Base-by-base conservation (phyloP, 805 yeast genomes). In the Sporopachydermia quercuum region DNA sequence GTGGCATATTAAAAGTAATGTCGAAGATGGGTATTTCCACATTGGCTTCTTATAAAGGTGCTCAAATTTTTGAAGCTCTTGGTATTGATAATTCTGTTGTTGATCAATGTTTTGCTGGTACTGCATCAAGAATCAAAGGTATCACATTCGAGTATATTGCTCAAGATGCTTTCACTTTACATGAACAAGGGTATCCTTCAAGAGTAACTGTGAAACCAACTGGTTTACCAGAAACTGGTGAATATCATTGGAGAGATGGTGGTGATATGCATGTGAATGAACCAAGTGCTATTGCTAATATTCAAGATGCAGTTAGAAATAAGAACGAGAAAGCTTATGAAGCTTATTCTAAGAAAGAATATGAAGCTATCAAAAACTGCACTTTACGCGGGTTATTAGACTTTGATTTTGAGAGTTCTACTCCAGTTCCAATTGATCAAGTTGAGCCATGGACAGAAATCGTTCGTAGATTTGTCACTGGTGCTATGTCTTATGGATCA, bases 401-500 rank as follows among this genome's bases (percentile, higher is more conserved):
- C 61, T 79, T 89, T 55, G 96, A 91, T 61, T 85, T 63, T 54
- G 81, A 74, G 36, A 58, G 56, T 47, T 70, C 85, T 1, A 68
- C 66, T 3, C 71, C 87, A 3, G 91, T 89, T 40, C 96, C 98
- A 42, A 65, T 89, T 46, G 98, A 89, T 55, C 97, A 91, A 64
- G 98, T 89, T 49, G 98, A 89, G 66, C 98, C 98, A 36, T 89
- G 98, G 98, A 91, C 97, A 30, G 98, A 89, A 60, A 89, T 89
- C 58, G 98, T 87, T 23, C 78, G 96, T 52, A 74, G 98, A 53
- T 91, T 91, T 58, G 87, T 87, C 47, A 87, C 98, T n/a, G 98
- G 98, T 65, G 98, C 98, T 40, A 89, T 89, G 98, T 87, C 96
- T 2, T 89, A 91, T 56, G 98, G 98, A 55, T 89, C 97, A 38